These are phyloP conservation scores for Aristolochia contorta DNA, from an alignment of 164 flowering plant genomes.

Conservation along the genomic window DNA sequence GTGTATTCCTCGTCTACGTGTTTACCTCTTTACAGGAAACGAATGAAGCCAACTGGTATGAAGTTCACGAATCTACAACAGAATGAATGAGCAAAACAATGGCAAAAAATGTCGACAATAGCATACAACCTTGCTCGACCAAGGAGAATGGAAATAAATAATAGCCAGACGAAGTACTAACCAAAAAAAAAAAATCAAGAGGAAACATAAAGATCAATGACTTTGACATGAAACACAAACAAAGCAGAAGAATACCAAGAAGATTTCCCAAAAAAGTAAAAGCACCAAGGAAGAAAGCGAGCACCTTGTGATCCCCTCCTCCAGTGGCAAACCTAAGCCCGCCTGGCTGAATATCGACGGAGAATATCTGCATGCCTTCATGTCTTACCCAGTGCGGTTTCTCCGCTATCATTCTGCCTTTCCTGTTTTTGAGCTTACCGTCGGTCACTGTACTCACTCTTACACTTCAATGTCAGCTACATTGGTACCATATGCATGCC, in stretches of 20 bases:
- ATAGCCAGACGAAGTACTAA: not conserved
- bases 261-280: not conserved
- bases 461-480: too few species aligned
- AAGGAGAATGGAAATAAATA: not conserved
- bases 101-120: not conserved
- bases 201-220: not conserved
- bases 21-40: too few species aligned
- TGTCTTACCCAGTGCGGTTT: conserved; percentile 82
- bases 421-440: not conserved
- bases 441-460: too few species aligned
- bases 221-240: not conserved
- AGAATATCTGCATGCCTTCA: conserved; percentile 88
- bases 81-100: not conserved
- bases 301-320: conserved; percentile 96
- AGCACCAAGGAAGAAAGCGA: not conserved
- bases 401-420: conserved; percentile 26
- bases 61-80: not conserved
- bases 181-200: not conserved
- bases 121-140: not conserved
- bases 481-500: too few species aligned
- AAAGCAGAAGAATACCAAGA: not conserved
- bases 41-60: too few species aligned
- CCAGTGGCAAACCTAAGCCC: conserved; percentile 92
- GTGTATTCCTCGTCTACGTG: too few species aligned
- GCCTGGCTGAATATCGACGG: conserved; percentile 90